These are phyloP conservation scores for Backusella liffmaniae DNA, from an alignment of 192 early-diverging fungal genomes.

Conservation along the genomic window DNA sequence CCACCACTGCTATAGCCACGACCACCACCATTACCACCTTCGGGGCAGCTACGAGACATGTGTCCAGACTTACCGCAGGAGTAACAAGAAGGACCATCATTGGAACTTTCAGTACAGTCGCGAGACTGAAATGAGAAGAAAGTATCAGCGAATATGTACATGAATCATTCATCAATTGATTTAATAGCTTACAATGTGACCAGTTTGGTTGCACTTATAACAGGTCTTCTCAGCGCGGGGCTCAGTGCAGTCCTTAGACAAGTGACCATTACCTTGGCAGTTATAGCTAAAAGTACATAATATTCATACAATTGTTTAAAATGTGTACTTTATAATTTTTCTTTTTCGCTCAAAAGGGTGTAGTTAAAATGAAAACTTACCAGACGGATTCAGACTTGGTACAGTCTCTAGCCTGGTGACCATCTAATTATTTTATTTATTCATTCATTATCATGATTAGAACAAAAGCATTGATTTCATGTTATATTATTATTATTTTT, in stretches of 20 bases:
- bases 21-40: conserved; percentile 31
- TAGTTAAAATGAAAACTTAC: conserved; percentile 32
- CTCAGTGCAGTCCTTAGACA: conserved; percentile 43
- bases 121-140: conserved; percentile 33
- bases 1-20: conserved; percentile 1
- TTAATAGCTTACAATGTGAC: conserved; percentile 43
- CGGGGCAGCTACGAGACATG: conserved; percentile 53
- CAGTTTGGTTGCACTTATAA: conserved; percentile 55
- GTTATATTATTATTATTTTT: background rate
- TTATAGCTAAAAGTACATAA: conserved; percentile 45
- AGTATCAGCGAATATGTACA: background rate
- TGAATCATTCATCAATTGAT: background rate
- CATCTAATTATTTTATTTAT: conserved; percentile 36
- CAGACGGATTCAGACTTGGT: conserved; percentile 46
- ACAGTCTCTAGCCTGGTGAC: conserved; percentile 56
- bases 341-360: background rate
- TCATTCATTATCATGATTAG: background rate
- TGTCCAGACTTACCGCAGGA: conserved; percentile 47
- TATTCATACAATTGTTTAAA: background rate
- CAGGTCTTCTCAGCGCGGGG: conserved; percentile 52
- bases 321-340: too few relatives aligned
- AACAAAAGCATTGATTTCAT: background rate
- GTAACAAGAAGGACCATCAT: conserved; percentile 50
- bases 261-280: conserved; percentile 46
- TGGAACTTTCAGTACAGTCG: conserved; percentile 46